Evolutionary conservation across 2,329 filamentous ascomycete species (phyloP).

Genomic region (Albophoma yamanashiensis): DNA sequence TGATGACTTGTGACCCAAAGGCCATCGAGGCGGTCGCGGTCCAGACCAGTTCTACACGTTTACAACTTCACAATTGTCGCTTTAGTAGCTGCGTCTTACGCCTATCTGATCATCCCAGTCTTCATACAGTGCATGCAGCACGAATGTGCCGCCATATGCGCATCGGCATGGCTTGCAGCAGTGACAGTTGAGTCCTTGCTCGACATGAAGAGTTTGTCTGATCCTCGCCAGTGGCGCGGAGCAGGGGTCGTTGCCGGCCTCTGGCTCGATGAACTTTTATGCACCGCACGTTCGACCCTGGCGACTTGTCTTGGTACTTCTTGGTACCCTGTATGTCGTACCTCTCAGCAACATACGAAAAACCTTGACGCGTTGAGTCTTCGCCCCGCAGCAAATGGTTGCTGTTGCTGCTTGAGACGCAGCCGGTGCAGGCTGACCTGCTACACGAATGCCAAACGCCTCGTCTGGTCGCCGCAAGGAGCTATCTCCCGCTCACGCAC

Average conservation of each 20-base stretch:
- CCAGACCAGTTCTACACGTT: neutral
- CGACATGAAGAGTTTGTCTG: neutral
- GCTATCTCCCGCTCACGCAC: neutral
- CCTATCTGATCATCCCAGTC: neutral
- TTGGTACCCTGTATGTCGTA: too few species aligned
- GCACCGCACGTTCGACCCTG: neutral
- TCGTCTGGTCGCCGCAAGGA: neutral
- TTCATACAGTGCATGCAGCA: neutral
- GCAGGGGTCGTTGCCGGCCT: neutral
- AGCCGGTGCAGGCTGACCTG: neutral
- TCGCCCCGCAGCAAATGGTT: too few species aligned
- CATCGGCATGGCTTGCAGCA: neutral
- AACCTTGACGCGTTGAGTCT: too few species aligned
- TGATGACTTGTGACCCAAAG: neutral
- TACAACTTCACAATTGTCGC: neutral
- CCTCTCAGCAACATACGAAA: neutral
- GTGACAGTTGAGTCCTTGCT: neutral
- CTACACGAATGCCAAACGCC: neutral
- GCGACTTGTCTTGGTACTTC: neutral
- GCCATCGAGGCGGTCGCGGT: neutral
- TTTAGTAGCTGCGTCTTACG: neutral
- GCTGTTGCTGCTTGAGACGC: neutral
- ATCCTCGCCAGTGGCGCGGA: neutral
- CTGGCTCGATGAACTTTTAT: too few species aligned
- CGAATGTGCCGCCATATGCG: neutral